Percentiles rank a stretch among this genome's conserved stretches.
These are phyloP conservation scores for Ophiostoma quercus DNA, from an alignment of 2,329 filamentous ascomycete species.

Conservation along the genomic window DNA sequence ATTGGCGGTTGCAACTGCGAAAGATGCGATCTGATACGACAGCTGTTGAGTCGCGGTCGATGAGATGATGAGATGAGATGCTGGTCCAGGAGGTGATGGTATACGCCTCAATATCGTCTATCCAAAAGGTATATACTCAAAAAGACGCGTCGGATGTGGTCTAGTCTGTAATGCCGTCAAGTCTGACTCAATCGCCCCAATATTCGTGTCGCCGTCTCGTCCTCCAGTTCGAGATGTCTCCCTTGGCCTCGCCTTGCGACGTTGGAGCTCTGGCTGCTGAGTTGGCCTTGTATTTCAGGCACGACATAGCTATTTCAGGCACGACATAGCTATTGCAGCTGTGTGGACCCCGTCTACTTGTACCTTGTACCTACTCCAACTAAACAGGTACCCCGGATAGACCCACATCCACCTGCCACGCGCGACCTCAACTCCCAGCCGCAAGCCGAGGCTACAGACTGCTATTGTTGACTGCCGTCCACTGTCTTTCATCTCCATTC, in stretches of 20 bases:
- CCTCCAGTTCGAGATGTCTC: background rate
- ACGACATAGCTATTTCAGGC: background rate
- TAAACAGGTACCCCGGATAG: constrained; percentile 3
- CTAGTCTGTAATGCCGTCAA: background rate
- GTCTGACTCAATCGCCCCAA: background rate
- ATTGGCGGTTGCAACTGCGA: background rate
- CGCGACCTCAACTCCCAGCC: constrained; percentile 10
- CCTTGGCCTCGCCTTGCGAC: background rate
- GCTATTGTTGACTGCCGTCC: background rate
- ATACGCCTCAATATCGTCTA: background rate
- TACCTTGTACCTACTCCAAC: background rate
- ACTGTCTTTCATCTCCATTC: background rate
- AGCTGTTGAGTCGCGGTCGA: background rate
- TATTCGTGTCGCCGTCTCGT: background rate
- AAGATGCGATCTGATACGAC: no score
- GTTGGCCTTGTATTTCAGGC: background rate
- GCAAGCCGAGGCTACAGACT: constrained; percentile 24
- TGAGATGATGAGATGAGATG: no score
- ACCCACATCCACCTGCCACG: constrained; percentile 15
- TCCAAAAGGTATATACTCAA: background rate
- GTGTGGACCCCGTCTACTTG: background rate
- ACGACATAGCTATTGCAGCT: background rate
- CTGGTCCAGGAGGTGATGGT: background rate
- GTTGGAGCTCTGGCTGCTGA: background rate
- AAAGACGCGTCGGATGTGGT: background rate